Base-by-base conservation (phyloP, 768 basidiomycete species). In the Mrakia hoshinonis region DNA sequence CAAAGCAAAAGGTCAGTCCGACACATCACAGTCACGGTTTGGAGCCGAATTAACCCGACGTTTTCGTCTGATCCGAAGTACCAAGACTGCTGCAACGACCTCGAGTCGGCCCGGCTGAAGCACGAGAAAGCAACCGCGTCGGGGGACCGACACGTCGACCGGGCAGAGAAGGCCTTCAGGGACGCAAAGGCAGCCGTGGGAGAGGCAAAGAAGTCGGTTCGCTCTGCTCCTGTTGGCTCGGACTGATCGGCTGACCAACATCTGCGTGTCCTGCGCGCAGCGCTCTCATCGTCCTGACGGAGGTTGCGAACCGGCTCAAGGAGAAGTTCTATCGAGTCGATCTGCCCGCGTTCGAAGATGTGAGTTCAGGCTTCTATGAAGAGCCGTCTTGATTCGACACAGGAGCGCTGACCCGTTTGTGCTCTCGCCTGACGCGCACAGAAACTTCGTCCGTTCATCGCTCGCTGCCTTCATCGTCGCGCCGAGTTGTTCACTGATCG, bases 241-340 rank as follows among this genome's bases (percentile, higher is more conserved):
- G 7, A 7, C 13, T 24, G 34, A 38, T 51, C 12, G 15, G 22
- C 54, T 54, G 67, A 68, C n/a, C 67, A 9, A 24, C 46, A 11
- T 49, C 15, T 2, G n/a, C n/a, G 26, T 12, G 26, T 26, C 1
- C 4, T 38, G 10, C n/a, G 43, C 48, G 29, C 46, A 66, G 55
- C 26, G 61, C 69, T 7, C 43, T 38, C n/a, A 48, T 73, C n/a
- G 26, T 68, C 36, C 49, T 62, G 24, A 73, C 51, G 1, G 60
- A 49, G 29, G 78, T 89, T 54, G 86, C 89, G 13, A 92, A 92
- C 79, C 83, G 79, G 62, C 79, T 83, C 6, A 90, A 91, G 79
- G 82, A 81, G 46, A 87, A 87, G 74, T 89, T 89, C 77, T 92
- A 89, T 76, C 75, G 81, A n/a, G 82, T 84, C 69, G 88, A 88